Evolutionary conservation across 768 basidiomycete species (phyloP), one percentile per base, ranked within the genome.

Genomic region (Rhodotorula babjevae): DNA sequence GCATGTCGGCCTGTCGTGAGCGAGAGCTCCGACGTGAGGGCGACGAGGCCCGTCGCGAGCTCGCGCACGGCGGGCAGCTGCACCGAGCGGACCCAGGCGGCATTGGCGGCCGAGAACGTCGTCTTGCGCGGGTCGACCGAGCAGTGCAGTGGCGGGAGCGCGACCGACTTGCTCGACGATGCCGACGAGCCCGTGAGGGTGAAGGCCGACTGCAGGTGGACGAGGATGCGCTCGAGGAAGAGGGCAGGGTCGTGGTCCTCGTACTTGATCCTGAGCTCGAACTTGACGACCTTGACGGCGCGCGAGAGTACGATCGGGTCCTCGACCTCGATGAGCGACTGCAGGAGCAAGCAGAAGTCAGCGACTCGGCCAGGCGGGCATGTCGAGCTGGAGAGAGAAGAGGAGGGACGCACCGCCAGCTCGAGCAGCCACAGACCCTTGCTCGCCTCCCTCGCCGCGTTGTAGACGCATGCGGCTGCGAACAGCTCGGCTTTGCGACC

Each of bases 151-250:
- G 58, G 42, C 29, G 46, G 57, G 18, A 14, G 58, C 14, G 36
- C 21, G 16, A 40, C 5, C 19, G 63, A 7, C 8, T 58, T 42
- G 29, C 15, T 18, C n/a, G 33, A 33, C 40, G 63, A 61, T 40
- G 59, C 44, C 7, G 42, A 18, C 1, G 60, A 9, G 27, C 12
- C 9, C 27, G 42, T 42, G 27, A 50, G 29, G 3, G 60, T 7
- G 40, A 71, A 53, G 63, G 68, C 31, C 23, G 55, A 40, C 27
- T 71, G 65, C 55, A 75, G 69, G 56, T 71, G 69, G 29, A 64
- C 69, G 69, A 75, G 63, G 33, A 57, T 36, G 7, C 63, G 66
- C 61, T 75, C 73, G 67, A 75, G 21, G 56, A 68, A 75, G 23
- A 75, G 27, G 59, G 64, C 25, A 2, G 73, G 73, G 10, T 74